Base-by-base conservation (phyloP, 495 filamentous ascomycete species). In the Astrocystis sublimbata region DNA sequence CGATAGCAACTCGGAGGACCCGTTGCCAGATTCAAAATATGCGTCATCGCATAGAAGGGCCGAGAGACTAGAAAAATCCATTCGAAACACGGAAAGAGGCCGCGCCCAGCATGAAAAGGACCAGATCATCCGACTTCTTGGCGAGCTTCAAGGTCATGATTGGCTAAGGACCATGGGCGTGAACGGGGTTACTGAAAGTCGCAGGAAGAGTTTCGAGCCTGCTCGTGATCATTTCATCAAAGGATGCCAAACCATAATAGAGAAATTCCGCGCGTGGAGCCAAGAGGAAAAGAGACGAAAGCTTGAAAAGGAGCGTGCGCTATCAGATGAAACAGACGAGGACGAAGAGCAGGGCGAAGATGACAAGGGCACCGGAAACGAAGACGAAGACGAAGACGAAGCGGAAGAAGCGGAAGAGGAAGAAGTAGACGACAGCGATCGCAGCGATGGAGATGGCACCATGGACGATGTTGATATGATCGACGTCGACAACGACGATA, bases 121-220 rank as follows among this genome's bases (percentile, higher is more conserved):
- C 54, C 89, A 93, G 66, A 84, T 97, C 38, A 90, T 94, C 55
- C 84, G 92, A 7, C 79, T 97, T 38, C 83, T 97, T 38, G 92
- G 94, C 47, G 92, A 91, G 40, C 82, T 99, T 4, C 87, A 89
- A 69, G 87, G 93, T n/a, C 88, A 86, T 38, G 94, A 97, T 70
- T 99, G 94, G 94, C 79, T 97, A 58, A 88, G 90, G 57, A 82
- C 91, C 2, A 93, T 99, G 88, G 94, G 94, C n/a, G 87, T 98
- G 45, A 90, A 85, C 51, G 89, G 90, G 10, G 85, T 92, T 23
- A 92, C 92, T 8, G 93, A 96, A 64, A 82, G 82, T 49, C 89
- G 89, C 58, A 91, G 88, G 76, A 94, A 89, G 67, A 85, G 86
- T 43, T 96, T 90, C 73, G 92, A 97, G 70, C 88, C 89, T 36